Conservation (phyloP, 768 basidiomycete species). For the Agaricus subrufescens region DNA sequence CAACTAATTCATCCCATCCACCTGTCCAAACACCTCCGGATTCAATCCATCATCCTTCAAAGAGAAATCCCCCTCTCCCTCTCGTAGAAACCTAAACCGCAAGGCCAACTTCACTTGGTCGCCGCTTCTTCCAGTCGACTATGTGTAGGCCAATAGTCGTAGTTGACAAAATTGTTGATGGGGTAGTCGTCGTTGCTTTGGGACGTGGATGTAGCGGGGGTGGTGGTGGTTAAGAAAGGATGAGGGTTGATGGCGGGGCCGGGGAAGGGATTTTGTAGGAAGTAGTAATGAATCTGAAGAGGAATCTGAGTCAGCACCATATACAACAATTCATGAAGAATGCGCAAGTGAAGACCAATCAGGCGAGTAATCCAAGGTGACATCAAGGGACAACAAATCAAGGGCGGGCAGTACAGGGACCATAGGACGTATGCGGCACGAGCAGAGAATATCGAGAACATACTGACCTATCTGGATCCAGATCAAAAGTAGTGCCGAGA, state of each 20-base stretch:
- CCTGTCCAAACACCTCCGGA: not conserved
- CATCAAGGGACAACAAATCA: not conserved
- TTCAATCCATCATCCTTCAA: not conserved
- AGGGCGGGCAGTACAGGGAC: not conserved
- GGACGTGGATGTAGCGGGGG: too few relatives aligned
- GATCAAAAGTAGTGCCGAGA: not conserved
- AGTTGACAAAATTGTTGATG: not conserved
- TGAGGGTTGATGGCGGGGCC: not conserved
- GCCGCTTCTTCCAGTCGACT: not conserved
- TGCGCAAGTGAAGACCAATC: not conserved
- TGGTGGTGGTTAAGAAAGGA: too few relatives aligned
- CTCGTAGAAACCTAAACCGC: not conserved
- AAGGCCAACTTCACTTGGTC: slow-evolving; percentile 1
- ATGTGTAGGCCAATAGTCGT: not conserved
- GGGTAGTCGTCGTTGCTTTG: not conserved
- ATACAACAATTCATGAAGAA: not conserved
- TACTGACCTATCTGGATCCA: not conserved
- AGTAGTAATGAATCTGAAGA: not conserved
- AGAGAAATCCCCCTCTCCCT: not conserved
- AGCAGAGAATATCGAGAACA: not conserved
- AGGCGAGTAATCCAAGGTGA: not conserved
- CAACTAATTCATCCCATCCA: not conserved
- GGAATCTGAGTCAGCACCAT: not conserved
- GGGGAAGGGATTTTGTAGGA: not conserved
- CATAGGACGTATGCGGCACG: not conserved